Conservation (phyloP, 148 eudicot genomes). For the Cornus suecica region DNA sequence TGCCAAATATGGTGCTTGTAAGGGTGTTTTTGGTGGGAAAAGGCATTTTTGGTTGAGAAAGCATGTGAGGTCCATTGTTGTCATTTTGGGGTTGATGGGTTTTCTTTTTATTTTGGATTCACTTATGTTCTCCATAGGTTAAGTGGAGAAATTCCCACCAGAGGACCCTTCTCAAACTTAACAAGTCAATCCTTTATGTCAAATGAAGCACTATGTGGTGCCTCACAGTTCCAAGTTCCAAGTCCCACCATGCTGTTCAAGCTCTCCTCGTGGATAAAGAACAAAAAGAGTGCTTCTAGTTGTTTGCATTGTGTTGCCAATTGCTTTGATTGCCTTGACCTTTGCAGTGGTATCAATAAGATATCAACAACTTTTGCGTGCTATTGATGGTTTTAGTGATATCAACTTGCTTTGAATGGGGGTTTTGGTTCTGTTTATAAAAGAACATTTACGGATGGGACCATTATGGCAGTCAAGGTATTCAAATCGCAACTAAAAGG, state of each 20-base stretch:
- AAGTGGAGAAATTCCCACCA: constrained; percentile 16
- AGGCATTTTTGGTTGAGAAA: constrained; percentile 51
- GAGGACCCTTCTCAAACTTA: constrained; percentile 19
- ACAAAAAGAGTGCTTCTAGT: background rate
- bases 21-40: constrained; percentile 50
- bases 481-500: constrained; percentile 14
- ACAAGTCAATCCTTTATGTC: background rate
- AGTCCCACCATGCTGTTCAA: constrained; percentile 7
- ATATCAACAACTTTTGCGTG: constrained; percentile 6
- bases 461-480: constrained; percentile 14
- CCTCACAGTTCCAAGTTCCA: constrained; percentile 2
- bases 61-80: constrained; percentile 43
- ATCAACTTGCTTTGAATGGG: constrained; percentile 16
- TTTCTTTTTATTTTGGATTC: constrained; percentile 70
- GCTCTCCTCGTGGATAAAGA: background rate
- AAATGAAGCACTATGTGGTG: constrained; percentile 21
- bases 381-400: constrained; percentile 15
- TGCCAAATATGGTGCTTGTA: constrained; percentile 32
- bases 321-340: background rate
- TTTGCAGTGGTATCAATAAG: background rate
- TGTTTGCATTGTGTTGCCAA: background rate
- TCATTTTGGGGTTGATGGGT: constrained; percentile 44
- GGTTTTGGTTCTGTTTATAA: constrained; percentile 21
- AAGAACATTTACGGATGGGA: constrained; percentile 4
- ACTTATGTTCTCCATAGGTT: constrained; percentile 36